phyloP scores from a whole-genome alignment of 768 basidiomycete genomes.

The Arthromyces matolae region DNA sequence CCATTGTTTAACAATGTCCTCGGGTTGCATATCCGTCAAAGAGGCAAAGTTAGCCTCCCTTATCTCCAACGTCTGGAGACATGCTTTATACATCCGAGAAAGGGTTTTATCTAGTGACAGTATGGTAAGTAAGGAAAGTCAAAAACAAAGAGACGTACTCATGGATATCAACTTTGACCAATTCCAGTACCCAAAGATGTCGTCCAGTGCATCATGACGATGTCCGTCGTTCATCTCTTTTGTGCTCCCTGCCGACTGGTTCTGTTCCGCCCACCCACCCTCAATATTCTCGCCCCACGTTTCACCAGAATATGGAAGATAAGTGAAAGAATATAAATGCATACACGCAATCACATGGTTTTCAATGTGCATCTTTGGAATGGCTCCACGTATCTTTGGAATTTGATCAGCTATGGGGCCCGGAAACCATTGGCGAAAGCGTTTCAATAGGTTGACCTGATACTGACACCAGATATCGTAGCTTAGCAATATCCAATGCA shows the following conservation, averaged over 20 bases:
- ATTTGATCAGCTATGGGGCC: slow-evolving; percentile 9
- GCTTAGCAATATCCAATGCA: slow-evolving; percentile 19
- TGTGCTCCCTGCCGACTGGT: too few species aligned
- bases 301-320: slow-evolving; percentile 15
- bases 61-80: background rate
- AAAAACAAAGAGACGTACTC: slow-evolving; percentile 11
- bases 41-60: background rate
- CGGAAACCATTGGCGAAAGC: slow-evolving; percentile 18
- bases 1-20: background rate
- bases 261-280: too few species aligned
- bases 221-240: too few species aligned
- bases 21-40: background rate
- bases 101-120: background rate
- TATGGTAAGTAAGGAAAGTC: background rate
- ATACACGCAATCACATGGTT: slow-evolving; percentile 24
- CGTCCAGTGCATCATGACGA: too few species aligned
- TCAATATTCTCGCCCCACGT: too few species aligned
- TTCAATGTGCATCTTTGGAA: slow-evolving; percentile 28
- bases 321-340: slow-evolving; percentile 23
- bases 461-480: slow-evolving; percentile 32
- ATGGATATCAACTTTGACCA: slow-evolving; percentile 23
- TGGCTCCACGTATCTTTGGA: slow-evolving; percentile 17
- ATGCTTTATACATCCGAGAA: background rate
- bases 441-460: slow-evolving; percentile 15
- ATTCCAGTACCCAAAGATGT: slow-evolving; percentile 22